phyloP scores from a whole-genome alignment of 148 eudicot species.

The Silene latifolia region DNA sequence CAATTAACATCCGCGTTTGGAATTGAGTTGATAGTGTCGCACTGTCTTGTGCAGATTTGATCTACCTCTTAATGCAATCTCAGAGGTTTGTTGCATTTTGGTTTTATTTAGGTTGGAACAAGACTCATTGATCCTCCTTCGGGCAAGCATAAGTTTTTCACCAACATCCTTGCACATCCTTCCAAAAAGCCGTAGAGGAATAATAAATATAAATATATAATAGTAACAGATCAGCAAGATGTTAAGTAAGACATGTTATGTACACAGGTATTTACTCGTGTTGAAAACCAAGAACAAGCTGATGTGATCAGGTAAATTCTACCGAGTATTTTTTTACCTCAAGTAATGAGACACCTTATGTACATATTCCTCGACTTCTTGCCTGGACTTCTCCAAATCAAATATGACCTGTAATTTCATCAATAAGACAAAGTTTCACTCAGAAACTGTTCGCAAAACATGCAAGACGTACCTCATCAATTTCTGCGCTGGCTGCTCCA shows the following conservation, averaged over 20 bases:
- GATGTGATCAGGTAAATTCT: background rate
- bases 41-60: slow-evolving; percentile 5
- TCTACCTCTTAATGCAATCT: background rate
- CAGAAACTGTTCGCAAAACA: background rate
- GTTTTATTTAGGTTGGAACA: background rate
- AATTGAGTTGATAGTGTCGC: background rate
- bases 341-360: background rate
- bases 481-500: slow-evolving; percentile 88
- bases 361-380: slow-evolving; percentile 50
- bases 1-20: too few species aligned
- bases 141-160: slow-evolving; percentile 3
- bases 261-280: too few species aligned
- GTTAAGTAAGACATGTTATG: too few species aligned
- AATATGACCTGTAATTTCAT: slow-evolving; percentile 53
- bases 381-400: slow-evolving; percentile 93
- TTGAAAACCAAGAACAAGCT: too few species aligned
- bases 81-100: slow-evolving; percentile 8
- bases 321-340: background rate
- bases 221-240: too few species aligned
- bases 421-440: too few species aligned
- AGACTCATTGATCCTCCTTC: background rate
- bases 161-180: slow-evolving; percentile 9
- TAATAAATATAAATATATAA: too few species aligned
- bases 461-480: slow-evolving; percentile 65
- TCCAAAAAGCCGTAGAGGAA: too few species aligned